Evolutionary conservation across 371 early-diverging fungal species (phyloP), one percentile per base, ranked within the genome.

Genomic region (Syncephalastrum monosporum): DNA sequence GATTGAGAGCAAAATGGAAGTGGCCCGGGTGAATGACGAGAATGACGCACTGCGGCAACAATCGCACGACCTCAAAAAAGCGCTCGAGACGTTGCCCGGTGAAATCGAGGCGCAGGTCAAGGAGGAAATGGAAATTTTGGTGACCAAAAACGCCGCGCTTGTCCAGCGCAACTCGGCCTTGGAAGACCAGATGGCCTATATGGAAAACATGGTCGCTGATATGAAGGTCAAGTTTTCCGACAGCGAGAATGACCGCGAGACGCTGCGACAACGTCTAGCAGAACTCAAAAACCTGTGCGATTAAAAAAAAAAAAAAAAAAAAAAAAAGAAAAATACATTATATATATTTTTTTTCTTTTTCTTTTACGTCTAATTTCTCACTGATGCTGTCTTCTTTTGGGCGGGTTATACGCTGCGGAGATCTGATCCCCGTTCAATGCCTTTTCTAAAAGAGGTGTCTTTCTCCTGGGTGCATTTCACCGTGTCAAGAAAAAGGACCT

Each of bases 81-180:
- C 76, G n/a, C 67, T 91, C 19, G 85, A 82, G 61, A 61, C 68
- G 5, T 53, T 78, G 52, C 83, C 88, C 14, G 61, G 47, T 16
- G 78, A 78, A 24, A 88, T 91, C 1, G 94, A 94, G 65, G 78
- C 70, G n/a, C 71, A 75, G 17, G 80, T 90, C 50, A 73, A 83
- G 60, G 86, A 81, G 16, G 92, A 97, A 56, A 86, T 95, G 82
- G 89, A 95, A 43, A 63, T 72, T 21, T 67, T 97, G 54, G 83
- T 86, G n/a, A 65, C 82, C 33, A 92, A 93, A 77, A 96, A 95
- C 65, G 73, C 87, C 43, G 86, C 84, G 38, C 79, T 93, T 7
- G 81, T 87, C 15, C 65, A 82, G 52, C 75, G 80, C 50, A 93
- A 92, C 63, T 83, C 84, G 47, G 79, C 84, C 41, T 71, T 95